Conservation (phyloP, 2,329 filamentous ascomycete genomes). For the Botrytis medusae region DNA sequence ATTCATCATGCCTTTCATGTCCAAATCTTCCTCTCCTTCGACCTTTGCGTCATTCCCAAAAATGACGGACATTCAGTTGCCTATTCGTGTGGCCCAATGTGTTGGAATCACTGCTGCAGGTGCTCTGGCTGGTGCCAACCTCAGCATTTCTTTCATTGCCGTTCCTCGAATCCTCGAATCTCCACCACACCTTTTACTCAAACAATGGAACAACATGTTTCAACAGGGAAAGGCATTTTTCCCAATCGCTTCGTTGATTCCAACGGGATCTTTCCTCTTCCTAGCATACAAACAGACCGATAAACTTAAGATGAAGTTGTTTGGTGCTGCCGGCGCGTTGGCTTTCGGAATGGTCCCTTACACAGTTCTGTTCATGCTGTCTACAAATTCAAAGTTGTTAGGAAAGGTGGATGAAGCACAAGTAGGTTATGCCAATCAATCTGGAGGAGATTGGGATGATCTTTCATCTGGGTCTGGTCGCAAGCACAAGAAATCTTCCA, state of each 20-base stretch:
- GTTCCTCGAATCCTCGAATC: conserved; percentile 55
- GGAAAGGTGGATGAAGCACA: conserved; percentile 45
- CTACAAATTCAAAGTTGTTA: conserved; percentile 50
- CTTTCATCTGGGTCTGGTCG: conserved; percentile 17
- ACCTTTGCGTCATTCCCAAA: conserved; percentile 9
- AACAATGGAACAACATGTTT: conserved; percentile 53
- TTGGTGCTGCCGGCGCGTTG: conserved; percentile 48
- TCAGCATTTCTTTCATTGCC: conserved; percentile 46
- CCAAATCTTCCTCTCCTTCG: conserved; percentile 16
- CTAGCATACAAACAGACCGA: conserved; percentile 44
- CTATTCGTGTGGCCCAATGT: conserved; percentile 49
- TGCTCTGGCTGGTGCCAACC: conserved; percentile 44
- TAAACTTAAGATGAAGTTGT: conserved; percentile 33
- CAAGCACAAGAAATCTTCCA: conserved; percentile 19
- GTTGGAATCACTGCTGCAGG: conserved; percentile 52
- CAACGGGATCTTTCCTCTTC: conserved; percentile 46
- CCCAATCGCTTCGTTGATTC: conserved; percentile 44
- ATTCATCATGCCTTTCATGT: conserved; percentile 18
- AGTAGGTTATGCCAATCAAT: conserved; percentile 28
- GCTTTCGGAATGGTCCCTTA: conserved; percentile 52
- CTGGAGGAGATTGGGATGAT: conserved; percentile 14
- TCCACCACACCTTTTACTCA: conserved; percentile 54
- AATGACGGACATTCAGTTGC: conserved; percentile 18
- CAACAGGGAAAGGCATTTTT: conserved; percentile 42
- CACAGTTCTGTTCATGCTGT: conserved; percentile 48